A percentile compares a stretch with the other conserved stretches of the same genome.
These are phyloP conservation scores for Fusarium tjaetaba DNA, from an alignment of 2,329 filamentous ascomycete genomes.

Conservation along the genomic window DNA sequence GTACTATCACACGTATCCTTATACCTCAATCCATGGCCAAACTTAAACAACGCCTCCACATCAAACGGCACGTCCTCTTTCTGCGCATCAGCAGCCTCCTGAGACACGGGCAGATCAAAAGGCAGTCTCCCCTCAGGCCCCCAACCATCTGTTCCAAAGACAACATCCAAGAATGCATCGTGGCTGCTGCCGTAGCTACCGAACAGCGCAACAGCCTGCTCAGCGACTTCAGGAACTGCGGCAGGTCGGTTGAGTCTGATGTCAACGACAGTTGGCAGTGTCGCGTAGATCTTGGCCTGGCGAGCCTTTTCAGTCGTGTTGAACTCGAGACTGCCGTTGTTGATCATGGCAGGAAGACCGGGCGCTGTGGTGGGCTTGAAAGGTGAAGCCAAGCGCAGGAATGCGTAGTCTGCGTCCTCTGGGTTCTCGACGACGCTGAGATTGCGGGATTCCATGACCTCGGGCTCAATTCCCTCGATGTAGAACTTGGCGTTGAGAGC, in stretches of 20 bases:
- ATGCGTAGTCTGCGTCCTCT: slow-evolving; percentile 53
- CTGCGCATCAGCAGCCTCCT: slow-evolving; percentile 52
- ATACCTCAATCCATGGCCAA: slow-evolving; percentile 46
- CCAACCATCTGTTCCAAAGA: slow-evolving; percentile 49
- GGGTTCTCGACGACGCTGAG: slow-evolving; percentile 50
- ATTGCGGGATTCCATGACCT: slow-evolving; percentile 31
- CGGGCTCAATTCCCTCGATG: slow-evolving; percentile 29
- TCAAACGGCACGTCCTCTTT: slow-evolving; percentile 46
- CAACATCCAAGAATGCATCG: slow-evolving; percentile 56
- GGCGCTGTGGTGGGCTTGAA: slow-evolving; percentile 48
- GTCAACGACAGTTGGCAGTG: slow-evolving; percentile 55
- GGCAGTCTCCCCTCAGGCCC: slow-evolving; percentile 49
- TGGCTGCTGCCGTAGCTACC: slow-evolving; percentile 53
- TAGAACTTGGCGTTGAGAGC: slow-evolving; percentile 36
- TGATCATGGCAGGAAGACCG: slow-evolving; percentile 52
- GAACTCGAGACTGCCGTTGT: slow-evolving; percentile 55
- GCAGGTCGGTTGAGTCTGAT: slow-evolving; percentile 55
- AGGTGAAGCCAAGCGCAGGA: slow-evolving; percentile 53
- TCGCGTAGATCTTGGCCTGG: slow-evolving; percentile 48
- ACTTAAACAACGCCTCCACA: slow-evolving; percentile 43
- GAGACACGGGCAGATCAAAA: slow-evolving; percentile 57
- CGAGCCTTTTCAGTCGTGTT: slow-evolving; percentile 42
- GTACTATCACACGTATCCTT: slow-evolving; percentile 42
- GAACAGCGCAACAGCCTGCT: slow-evolving; percentile 51
- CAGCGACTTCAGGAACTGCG: slow-evolving; percentile 53